Evolutionary conservation across 2,329 filamentous ascomycete species (phyloP).

Genomic region (Grosmannia huntii): DNA sequence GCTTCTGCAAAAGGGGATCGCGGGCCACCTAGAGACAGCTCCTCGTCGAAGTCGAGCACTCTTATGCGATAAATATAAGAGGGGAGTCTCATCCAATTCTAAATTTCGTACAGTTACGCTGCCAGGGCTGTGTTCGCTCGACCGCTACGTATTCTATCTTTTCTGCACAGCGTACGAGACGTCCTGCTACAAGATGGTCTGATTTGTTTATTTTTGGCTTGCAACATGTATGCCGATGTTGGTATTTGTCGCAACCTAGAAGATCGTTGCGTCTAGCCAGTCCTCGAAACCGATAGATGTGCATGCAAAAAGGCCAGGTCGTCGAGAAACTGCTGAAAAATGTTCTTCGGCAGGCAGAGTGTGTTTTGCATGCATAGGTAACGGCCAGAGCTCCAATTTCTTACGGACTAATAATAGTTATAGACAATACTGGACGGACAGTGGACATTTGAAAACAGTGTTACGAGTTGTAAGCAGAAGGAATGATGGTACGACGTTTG

Average conservation of each 20-base stretch:
- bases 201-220: neutral
- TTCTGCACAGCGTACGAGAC: neutral
- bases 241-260: slow-evolving; percentile 32
- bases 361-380: too few relatives aligned
- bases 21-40: neutral
- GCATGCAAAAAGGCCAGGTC: slow-evolving; percentile 33
- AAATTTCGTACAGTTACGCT: slow-evolving; percentile 5
- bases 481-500: too few relatives aligned
- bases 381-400: too few relatives aligned
- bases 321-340: slow-evolving; percentile 20
- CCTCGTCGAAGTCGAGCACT: neutral
- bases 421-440: too few relatives aligned
- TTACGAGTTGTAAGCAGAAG: too few relatives aligned
- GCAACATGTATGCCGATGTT: neutral
- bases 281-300: slow-evolving; percentile 31
- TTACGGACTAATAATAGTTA: too few relatives aligned
- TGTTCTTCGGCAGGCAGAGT: neutral
- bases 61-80: slow-evolving; percentile 5
- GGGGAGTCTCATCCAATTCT: neutral
- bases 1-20: slow-evolving; percentile 7
- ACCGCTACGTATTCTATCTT: slow-evolving; percentile 9
- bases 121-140: neutral
- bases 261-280: slow-evolving; percentile 17
- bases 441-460: too few relatives aligned
- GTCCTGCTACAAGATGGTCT: neutral